Evolutionary conservation across 1,284 basidiomycete genomes (phyloP).

Genomic region (Cerioporus squamosus): DNA sequence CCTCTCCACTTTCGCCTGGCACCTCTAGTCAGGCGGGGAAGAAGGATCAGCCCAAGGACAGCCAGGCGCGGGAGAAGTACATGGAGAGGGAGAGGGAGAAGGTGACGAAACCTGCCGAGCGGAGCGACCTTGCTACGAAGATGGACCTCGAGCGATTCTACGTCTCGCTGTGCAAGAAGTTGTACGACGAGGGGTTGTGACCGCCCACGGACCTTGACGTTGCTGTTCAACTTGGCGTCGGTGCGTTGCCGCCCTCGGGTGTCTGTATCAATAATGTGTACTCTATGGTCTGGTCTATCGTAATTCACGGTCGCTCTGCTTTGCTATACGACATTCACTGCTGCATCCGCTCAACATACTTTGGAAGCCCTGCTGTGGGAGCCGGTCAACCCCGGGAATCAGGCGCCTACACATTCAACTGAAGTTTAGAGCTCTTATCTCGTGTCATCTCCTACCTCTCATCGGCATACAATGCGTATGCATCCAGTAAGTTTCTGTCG

Average conservation of each 20-base stretch:
- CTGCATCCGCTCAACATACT: too few species aligned
- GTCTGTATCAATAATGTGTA: not conserved
- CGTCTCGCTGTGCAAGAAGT: constrained; percentile 72
- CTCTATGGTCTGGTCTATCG: not conserved
- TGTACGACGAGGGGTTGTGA: constrained; percentile 82
- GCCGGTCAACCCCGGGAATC: too few species aligned
- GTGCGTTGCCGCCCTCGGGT: not conserved
- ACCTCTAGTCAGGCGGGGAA: constrained; percentile 25
- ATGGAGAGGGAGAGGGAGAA: constrained; percentile 12
- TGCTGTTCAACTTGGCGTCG: not conserved
- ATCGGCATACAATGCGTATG: too few species aligned
- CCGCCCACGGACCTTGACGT: too few species aligned
- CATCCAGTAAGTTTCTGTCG: too few species aligned
- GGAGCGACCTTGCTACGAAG: constrained; percentile 59
- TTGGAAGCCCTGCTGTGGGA: too few species aligned
- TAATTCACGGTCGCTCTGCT: not conserved
- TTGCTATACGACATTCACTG: too few species aligned
- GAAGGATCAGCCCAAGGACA: constrained; percentile 11
- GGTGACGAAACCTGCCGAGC: constrained; percentile 26
- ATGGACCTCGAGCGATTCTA: constrained; percentile 79
- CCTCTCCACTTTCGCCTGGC: constrained; percentile 30
- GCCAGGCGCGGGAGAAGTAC: not conserved
- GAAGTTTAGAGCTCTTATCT: too few species aligned
- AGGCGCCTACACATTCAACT: too few species aligned
- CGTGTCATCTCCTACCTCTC: too few species aligned